Base-by-base conservation (phyloP, 139 green algal species). In the Spirogloea muscicola region DNA sequence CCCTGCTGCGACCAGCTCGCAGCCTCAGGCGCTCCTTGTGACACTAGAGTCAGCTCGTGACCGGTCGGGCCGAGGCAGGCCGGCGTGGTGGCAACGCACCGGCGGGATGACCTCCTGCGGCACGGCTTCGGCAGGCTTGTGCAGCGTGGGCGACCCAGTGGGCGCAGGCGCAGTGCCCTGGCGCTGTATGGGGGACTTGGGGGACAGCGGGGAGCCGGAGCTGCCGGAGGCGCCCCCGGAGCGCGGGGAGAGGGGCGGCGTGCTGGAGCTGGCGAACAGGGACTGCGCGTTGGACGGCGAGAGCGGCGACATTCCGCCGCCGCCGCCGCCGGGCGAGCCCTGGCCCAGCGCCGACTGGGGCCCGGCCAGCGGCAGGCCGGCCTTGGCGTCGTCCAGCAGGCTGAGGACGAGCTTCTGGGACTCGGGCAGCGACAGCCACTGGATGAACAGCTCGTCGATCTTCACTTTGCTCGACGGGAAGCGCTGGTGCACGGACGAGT, bases 361-460 rank as follows among this genome's bases (percentile, higher is more conserved):
- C 18, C 77, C 83, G 39, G 82, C 58, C 37, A 95, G 43, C 1
- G 88, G 71, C 41, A 77, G 68, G 2, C 91, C 91, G 3, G 74
- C 65, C 73, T 93, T 89, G 1, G 90, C 90, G 70, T 96, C 91
- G 18, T 96, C 90, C 21, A 97, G 55, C 9, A 97, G 66, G 5
- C 73, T 83, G 36, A 86, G 37, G 18, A 80, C 93, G 86, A 97
- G 65, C 33, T 89, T 84, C 63, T 97, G 90, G 2, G 91, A 90
- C 33, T 96, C 90, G 13, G 85, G 77, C 41, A 91, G 61, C n/a
- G 87, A 91, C n/a, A 98, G 87, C 93, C 93, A 98, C 57, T 95
- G 88, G 37, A 98, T 63, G 68, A 98, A 98, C 49, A 98, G 88
- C 77, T 94, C 91, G 80, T 98, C 93, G 0, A 97, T 82, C 68